These are phyloP conservation scores for Fraxinus platypoda DNA, from an alignment of 305 asterid genomes.

Conservation along the genomic window DNA sequence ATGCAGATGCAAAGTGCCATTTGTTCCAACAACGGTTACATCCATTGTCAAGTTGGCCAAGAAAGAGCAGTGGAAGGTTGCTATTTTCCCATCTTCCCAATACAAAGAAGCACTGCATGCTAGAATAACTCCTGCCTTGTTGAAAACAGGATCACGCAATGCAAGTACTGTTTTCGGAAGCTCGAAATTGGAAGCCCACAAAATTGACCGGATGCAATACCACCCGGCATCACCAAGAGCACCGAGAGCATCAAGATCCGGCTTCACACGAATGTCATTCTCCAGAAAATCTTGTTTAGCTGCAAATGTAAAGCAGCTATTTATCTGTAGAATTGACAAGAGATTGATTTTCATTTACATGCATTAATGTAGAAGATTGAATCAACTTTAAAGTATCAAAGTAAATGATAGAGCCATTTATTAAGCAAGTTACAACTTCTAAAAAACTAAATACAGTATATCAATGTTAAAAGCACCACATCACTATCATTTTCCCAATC, in stretches of 20 bases:
- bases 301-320: slow-evolving; percentile 47
- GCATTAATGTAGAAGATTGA: background rate
- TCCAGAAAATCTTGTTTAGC: slow-evolving; percentile 47
- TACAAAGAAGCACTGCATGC: slow-evolving; percentile 64
- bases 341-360: background rate
- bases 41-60: slow-evolving; percentile 52
- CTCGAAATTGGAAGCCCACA: slow-evolving; percentile 67
- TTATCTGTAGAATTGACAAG: slow-evolving; percentile 44
- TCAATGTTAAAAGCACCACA: background rate
- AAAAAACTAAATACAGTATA: too few relatives aligned
- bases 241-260: slow-evolving; percentile 82
- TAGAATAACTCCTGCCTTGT: slow-evolving; percentile 54
- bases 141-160: slow-evolving; percentile 42
- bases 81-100: slow-evolving; percentile 68
- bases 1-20: slow-evolving; percentile 39
- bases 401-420: background rate
- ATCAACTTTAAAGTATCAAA: background rate
- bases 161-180: slow-evolving; percentile 67
- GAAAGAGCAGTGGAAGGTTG: slow-evolving; percentile 55
- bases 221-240: slow-evolving; percentile 79
- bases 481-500: background rate
- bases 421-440: background rate
- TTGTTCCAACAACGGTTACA: slow-evolving; percentile 40
- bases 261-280: slow-evolving; percentile 72
- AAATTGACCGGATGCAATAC: slow-evolving; percentile 73